Evolutionary conservation across 78 protist genomes (phyloP).

Genomic region (Pelomyxa schiedti): DNA sequence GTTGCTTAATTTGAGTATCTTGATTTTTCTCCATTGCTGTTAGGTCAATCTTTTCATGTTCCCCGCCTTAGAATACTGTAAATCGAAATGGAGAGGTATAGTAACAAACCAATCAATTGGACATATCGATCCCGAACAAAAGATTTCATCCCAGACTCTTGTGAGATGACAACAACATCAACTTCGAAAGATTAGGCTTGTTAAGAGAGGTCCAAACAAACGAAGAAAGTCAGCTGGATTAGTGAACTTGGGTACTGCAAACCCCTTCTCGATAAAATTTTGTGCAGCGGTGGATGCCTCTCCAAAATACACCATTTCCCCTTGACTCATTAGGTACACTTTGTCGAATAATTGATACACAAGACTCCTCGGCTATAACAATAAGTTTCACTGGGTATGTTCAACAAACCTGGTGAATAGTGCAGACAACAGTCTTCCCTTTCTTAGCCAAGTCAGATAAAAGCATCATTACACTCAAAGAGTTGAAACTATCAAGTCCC

Average conservation of each 20-base stretch:
- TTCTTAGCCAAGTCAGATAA: slow-evolving; percentile 27
- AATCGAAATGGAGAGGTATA: too few species aligned
- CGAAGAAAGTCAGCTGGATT: background rate
- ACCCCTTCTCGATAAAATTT: background rate
- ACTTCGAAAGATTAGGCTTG: background rate
- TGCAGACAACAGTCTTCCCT: slow-evolving; percentile 49
- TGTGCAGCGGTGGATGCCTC: background rate
- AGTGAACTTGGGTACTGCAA: background rate
- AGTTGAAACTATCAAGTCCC: slow-evolving; percentile 40
- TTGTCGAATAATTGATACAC: background rate
- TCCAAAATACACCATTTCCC: background rate
- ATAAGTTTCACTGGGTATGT: too few species aligned
- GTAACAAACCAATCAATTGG: background rate
- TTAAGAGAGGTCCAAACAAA: background rate
- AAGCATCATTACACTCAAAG: slow-evolving; percentile 39
- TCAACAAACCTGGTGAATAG: slow-evolving; percentile 49
- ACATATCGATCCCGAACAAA: background rate
- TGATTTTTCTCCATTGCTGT: too few species aligned
- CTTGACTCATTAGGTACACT: background rate
- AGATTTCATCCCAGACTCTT: background rate
- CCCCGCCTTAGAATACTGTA: too few species aligned
- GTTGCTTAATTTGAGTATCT: too few species aligned
- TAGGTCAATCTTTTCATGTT: too few species aligned
- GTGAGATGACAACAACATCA: background rate
- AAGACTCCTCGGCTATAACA: background rate